Conservation (phyloP, 108 stramenopile genomes). For the Nitzschia inconspicua region DNA sequence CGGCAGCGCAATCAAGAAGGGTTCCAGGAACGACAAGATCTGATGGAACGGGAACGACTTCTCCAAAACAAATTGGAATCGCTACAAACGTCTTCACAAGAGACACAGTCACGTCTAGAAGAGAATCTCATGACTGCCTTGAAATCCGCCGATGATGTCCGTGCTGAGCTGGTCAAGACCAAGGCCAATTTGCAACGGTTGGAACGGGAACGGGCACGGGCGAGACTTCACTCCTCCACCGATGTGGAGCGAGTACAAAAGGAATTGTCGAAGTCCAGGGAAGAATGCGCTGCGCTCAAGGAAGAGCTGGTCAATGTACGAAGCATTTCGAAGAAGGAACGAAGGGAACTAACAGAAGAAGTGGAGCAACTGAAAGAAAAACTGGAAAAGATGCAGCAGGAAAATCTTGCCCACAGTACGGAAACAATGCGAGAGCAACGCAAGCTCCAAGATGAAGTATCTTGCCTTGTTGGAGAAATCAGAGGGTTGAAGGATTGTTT, state of each 20-base stretch:
- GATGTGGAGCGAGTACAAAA: slow-evolving; percentile 14
- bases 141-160: slow-evolving; percentile 9
- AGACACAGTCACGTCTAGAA: slow-evolving; percentile 2
- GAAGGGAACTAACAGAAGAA: background rate
- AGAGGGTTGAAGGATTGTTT: slow-evolving; percentile 1
- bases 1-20: too few relatives aligned
- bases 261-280: slow-evolving; percentile 7
- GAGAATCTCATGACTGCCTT: slow-evolving; percentile 13
- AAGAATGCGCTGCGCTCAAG: slow-evolving; percentile 11
- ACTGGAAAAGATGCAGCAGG: background rate
- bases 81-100: background rate
- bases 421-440: too few relatives aligned
- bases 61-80: background rate
- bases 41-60: too few relatives aligned
- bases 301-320: background rate
- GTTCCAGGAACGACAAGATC: too few relatives aligned
- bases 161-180: slow-evolving; percentile 16
- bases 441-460: too few relatives aligned
- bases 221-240: background rate
- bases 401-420: too few relatives aligned
- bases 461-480: too few relatives aligned
- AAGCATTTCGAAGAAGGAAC: background rate
- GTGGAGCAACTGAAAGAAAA: background rate
- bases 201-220: slow-evolving; percentile 13
- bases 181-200: slow-evolving; percentile 16